Percentiles rank a stretch among this genome's conserved stretches.
These are phyloP conservation scores for Haberlea rhodopensis DNA, from an alignment of 257 asterid species.

Conservation along the genomic window DNA sequence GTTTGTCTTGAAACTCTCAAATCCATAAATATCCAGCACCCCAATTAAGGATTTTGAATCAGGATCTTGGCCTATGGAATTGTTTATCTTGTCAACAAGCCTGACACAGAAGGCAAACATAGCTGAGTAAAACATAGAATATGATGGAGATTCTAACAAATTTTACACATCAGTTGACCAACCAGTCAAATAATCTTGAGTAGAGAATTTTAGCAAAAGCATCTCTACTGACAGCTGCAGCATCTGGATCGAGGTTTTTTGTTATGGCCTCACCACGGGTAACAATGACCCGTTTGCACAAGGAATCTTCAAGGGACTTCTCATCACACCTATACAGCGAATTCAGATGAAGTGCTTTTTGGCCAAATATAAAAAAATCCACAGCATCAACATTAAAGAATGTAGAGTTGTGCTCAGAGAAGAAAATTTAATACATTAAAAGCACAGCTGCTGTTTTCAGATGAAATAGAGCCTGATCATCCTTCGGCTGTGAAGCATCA, in stretches of 20 bases:
- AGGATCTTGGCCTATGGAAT: conserved; percentile 88
- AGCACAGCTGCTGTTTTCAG: conserved; percentile 72
- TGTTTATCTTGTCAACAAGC: conserved; percentile 84
- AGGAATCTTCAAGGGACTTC: conserved; percentile 72
- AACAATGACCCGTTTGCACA: conserved; percentile 81
- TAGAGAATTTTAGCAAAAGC: conserved; percentile 80
- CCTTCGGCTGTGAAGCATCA: conserved; percentile 81
- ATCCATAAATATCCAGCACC: conserved; percentile 93
- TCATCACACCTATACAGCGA: conserved; percentile 64
- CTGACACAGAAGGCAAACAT: conserved; percentile 39
- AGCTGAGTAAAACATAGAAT: conserved; percentile 13
- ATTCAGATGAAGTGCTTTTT: conserved; percentile 19
- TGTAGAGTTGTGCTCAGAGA: conserved; percentile 13
- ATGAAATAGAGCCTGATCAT: conserved; percentile 68
- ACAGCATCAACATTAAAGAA: neutral
- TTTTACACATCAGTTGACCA: conserved; percentile 25
- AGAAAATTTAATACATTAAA: conserved; percentile 46
- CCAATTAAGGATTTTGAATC: conserved; percentile 71
- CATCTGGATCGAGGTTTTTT: conserved; percentile 62
- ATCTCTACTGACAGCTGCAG: conserved; percentile 76
- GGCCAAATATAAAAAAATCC: conserved; percentile 15
- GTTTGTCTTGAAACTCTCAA: conserved; percentile 98
- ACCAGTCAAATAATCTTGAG: conserved; percentile 90
- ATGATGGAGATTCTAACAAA: conserved; percentile 11
- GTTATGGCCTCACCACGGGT: conserved; percentile 91